These are phyloP conservation scores for Sporothrix schenckii DNA, from an alignment of 2,329 filamentous ascomycete genomes.

Conservation along the genomic window DNA sequence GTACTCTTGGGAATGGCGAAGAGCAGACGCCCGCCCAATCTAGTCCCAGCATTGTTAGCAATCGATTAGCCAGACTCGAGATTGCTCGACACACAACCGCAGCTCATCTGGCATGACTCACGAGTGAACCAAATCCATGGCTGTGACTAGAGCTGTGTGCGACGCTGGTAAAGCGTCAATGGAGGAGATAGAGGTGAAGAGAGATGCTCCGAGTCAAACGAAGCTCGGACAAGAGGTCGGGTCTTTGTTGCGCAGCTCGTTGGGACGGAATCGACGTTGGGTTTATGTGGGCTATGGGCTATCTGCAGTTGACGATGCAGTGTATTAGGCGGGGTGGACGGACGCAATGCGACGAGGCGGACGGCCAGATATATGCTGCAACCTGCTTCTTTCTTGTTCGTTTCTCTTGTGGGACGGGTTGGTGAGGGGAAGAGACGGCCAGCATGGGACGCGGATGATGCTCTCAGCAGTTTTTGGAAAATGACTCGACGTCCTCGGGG, in stretches of 20 bases:
- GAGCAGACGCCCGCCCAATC: slow-evolving; percentile 87
- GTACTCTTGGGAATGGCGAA: slow-evolving; percentile 98
- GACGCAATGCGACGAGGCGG: slow-evolving; percentile 10
- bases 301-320: neutral
- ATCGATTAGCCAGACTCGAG: slow-evolving; percentile 2
- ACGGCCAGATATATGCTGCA: neutral
- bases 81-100: slow-evolving; percentile 24
- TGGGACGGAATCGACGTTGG: slow-evolving; percentile 26
- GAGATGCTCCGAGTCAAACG: neutral
- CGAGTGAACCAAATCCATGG: slow-evolving; percentile 60
- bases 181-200: neutral
- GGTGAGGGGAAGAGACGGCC: neutral
- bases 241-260: neutral
- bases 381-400: slow-evolving; percentile 7
- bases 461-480: neutral
- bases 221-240: neutral
- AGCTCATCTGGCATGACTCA: slow-evolving; percentile 42
- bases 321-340: slow-evolving; percentile 25
- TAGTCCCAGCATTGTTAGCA: slow-evolving; percentile 48
- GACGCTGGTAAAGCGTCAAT: slow-evolving; percentile 19
- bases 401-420: neutral
- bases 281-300: neutral
- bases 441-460: neutral
- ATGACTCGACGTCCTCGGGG: slow-evolving; percentile 29
- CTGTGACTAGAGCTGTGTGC: slow-evolving; percentile 6